Evolutionary conservation across 768 basidiomycete species (phyloP).

Genomic region (Xerocomus potaroensis): DNA sequence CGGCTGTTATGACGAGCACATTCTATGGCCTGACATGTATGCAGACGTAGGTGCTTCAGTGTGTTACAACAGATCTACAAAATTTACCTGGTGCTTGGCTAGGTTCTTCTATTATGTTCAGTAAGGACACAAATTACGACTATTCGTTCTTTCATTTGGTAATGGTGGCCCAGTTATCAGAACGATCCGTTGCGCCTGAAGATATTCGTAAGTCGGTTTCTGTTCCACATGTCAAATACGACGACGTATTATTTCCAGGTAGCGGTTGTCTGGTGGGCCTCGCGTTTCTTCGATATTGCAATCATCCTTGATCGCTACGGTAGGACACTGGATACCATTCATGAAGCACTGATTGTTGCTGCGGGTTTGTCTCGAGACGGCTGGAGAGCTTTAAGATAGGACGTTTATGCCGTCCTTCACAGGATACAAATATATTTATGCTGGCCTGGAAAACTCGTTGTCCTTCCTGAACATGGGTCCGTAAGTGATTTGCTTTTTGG

Average conservation of each 20-base stretch:
- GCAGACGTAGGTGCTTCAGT: neutral
- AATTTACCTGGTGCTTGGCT: neutral
- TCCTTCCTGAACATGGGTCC: neutral
- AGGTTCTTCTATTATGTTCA: slow-evolving; percentile 3
- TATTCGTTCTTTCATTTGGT: neutral
- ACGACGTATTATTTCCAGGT: neutral
- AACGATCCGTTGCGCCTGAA: neutral
- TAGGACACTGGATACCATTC: neutral
- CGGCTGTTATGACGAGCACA: neutral
- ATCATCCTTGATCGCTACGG: no score
- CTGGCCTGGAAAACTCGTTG: neutral
- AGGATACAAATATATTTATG: neutral
- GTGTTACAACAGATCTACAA: neutral
- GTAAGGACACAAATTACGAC: neutral
- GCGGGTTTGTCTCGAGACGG: neutral
- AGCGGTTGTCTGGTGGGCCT: neutral
- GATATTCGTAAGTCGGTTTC: neutral
- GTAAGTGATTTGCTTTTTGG: neutral
- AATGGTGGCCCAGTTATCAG: neutral
- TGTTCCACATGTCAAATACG: neutral
- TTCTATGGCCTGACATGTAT: neutral
- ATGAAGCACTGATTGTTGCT: neutral
- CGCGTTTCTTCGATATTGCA: neutral
- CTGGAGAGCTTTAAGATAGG: neutral
- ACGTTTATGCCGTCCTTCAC: neutral